phyloP scores from a whole-genome alignment of 345 rosid species.

The Bruguiera gymnorhiza region DNA sequence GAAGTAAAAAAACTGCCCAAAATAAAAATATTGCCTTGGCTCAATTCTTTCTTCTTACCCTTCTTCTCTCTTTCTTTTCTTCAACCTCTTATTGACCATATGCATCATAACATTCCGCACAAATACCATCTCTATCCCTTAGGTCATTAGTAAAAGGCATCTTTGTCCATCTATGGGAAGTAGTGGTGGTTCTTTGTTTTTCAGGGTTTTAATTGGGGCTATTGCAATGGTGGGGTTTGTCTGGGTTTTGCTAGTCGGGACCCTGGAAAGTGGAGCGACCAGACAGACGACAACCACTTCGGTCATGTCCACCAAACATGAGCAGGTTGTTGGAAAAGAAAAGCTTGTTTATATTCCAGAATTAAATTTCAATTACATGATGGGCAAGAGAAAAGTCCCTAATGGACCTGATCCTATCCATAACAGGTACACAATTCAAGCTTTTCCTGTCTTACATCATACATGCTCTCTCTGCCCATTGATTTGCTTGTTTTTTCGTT shows the following conservation, averaged over 20 bases:
- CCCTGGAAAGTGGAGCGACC: constrained; percentile 23
- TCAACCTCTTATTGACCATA: background rate
- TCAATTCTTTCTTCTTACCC: background rate
- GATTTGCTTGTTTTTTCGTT: too few relatives aligned
- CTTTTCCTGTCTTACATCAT: background rate
- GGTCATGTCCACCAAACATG: constrained; percentile 5
- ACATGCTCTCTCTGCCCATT: too few relatives aligned
- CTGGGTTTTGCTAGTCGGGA: constrained; percentile 35
- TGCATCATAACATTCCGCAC: background rate
- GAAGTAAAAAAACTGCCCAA: background rate
- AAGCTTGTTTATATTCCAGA: constrained; percentile 27
- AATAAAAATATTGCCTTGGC: constrained; percentile 22
- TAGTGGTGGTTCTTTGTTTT: constrained; percentile 9
- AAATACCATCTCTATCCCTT: background rate
- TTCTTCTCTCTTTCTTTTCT: constrained; percentile 11
- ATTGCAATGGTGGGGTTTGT: constrained; percentile 29
- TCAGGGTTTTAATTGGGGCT: constrained; percentile 24
- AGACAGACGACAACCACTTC: constrained; percentile 1
- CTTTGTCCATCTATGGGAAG: background rate
- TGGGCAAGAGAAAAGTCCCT: constrained; percentile 82
- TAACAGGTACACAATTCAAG: constrained; percentile 55
- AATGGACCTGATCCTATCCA: constrained; percentile 97
- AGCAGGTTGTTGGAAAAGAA: constrained; percentile 19
- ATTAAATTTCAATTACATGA: constrained; percentile 50
- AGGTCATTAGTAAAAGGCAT: background rate